Base-by-base conservation (phyloP, 495 filamentous ascomycete genomes). In the Tuber microsphaerosporum region DNA sequence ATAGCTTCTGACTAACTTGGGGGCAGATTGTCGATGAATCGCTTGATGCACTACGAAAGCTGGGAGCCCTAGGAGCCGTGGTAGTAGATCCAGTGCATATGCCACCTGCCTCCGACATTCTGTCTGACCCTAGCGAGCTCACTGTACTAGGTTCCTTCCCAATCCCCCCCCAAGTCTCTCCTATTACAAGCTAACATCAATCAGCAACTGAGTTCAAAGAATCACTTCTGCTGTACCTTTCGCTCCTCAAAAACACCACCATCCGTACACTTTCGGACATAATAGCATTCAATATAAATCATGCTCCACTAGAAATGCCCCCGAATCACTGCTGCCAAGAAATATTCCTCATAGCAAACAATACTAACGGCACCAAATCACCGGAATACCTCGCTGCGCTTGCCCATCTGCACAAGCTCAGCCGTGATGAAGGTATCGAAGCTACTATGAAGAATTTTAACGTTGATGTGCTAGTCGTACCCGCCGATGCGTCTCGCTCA, bases 401-500 rank as follows among this genome's bases (percentile, higher is more conserved):
- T 12, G 22, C 76, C 9, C 39, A 75, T 14, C 74, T 71, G 2
- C 77, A 72, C 37, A 70, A 46, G 2, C 56, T 80, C 34, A 77
- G 73, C 44, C 77, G 81, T 31, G 61, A 61, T 17, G 71, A 76
- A 5, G 83, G 83, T 20, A 84, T 84, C 48, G 80, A 84, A 43
- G 81, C 78, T 19, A 76, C 80, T 0, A 72, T 84, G 22, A 74
- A 44, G 14, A 46, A 39, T 1, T 77, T 74, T 22, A 31, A 43
- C 39, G 75, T 78, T 34, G 75, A 78, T 74, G 76, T 71, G n/a
- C 43, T 79, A 20, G 68, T 79, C 12, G 44, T 71, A 17, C 77
- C 71, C 26, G 44, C 65, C 2, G 75, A 77, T 3, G 75, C 71
- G n/a, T 44, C 75, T 1, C 16, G 45, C 22, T 71, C 45, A 17